Percentiles rank a stretch among this genome's conserved stretches.
These are phyloP conservation scores for Abrus precatorius DNA, from an alignment of 306 rosid species.

Conservation along the genomic window DNA sequence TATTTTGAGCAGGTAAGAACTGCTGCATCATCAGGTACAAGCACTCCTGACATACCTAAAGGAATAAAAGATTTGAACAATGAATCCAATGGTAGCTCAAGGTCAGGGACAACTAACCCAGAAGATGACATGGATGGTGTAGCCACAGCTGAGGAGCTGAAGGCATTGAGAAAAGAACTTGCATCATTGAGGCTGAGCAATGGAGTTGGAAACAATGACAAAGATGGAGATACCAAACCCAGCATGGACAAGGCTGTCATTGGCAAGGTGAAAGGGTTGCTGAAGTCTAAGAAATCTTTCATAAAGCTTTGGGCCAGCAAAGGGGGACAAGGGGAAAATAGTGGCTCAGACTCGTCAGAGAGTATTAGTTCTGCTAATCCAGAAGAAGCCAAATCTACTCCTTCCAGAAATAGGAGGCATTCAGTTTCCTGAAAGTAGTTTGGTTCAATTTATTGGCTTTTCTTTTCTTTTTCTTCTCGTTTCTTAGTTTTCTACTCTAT, in stretches of 20 bases:
- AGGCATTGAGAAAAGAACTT: conserved; percentile 85
- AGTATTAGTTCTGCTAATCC: conserved; percentile 85
- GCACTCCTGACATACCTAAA: conserved; percentile 90
- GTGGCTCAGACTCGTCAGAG: conserved; percentile 93
- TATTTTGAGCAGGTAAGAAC: conserved; percentile 92
- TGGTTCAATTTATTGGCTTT: conserved; percentile 42
- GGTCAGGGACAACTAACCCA: conserved; percentile 82
- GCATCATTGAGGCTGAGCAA: conserved; percentile 80
- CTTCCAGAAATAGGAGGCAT: conserved; percentile 91
- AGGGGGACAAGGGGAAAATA: conserved; percentile 83
- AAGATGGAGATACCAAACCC: conserved; percentile 64
- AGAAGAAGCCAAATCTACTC: conserved; percentile 90
- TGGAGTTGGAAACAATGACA: conserved; percentile 60
- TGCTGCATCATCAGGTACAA: conserved; percentile 81
- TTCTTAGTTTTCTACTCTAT: conserved; percentile 39
- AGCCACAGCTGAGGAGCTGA: conserved; percentile 85
- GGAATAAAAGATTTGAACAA: conserved; percentile 75
- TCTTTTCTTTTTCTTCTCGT: conserved; percentile 13
- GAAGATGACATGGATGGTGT: conserved; percentile 83
- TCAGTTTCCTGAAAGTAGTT: conserved; percentile 80
- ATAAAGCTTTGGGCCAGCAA: conserved; percentile 84
- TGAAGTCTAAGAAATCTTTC: conserved; percentile 85
- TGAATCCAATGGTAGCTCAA: conserved; percentile 84
- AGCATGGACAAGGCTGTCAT: conserved; percentile 76
- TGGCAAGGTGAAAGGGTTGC: conserved; percentile 82